Conservation (phyloP, 345 rosid genomes). For the Litchi chinensis region DNA sequence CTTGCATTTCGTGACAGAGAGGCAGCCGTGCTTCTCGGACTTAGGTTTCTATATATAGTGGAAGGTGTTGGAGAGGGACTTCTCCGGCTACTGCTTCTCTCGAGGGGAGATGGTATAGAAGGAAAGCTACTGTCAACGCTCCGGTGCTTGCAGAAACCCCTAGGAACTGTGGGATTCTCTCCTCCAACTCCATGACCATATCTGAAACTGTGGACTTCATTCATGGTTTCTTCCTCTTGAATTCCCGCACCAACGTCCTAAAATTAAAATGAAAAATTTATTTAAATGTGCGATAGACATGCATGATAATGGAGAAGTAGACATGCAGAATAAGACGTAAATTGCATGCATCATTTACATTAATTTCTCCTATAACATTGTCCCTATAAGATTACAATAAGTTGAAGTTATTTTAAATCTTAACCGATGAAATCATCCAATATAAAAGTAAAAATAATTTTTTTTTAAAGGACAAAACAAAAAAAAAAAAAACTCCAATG, state of each 20-base stretch:
- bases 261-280: background rate
- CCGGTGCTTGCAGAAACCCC: constrained; percentile 17
- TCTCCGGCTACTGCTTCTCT: constrained; percentile 45
- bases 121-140: constrained; percentile 32
- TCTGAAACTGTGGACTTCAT: constrained; percentile 40
- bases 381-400: too few relatives aligned
- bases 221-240: constrained; percentile 29
- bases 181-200: constrained; percentile 19
- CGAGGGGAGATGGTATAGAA: constrained; percentile 25
- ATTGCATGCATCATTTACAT: background rate
- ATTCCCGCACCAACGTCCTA: constrained; percentile 26
- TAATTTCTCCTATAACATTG: too few relatives aligned
- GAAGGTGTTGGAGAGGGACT: constrained; percentile 28
- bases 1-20: constrained; percentile 43
- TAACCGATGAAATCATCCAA: too few relatives aligned
- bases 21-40: constrained; percentile 32
- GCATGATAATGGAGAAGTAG: background rate
- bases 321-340: background rate
- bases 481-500: too few relatives aligned
- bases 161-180: constrained; percentile 16
- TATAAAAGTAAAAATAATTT: too few relatives aligned
- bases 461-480: too few relatives aligned
- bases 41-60: constrained; percentile 31
- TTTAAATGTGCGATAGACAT: background rate
- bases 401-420: too few relatives aligned